Evolutionary conservation across 345 rosid species (phyloP).

Genomic region (Citrus maxima): DNA sequence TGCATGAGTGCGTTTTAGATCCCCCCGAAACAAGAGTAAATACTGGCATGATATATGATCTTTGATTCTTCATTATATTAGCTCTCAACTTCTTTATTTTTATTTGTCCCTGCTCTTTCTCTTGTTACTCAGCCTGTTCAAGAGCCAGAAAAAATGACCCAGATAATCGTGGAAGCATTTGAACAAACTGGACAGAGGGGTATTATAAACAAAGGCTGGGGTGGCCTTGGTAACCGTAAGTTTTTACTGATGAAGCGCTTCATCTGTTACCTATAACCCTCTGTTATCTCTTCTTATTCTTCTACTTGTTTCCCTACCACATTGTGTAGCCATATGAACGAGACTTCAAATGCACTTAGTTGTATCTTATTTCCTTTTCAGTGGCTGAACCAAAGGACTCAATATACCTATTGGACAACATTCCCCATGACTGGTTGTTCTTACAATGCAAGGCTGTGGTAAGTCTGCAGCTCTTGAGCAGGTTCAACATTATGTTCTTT

Average conservation of each 20-base stretch:
- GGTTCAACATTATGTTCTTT: background rate
- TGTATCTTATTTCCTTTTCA: conserved; percentile 35
- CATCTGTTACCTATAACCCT: background rate
- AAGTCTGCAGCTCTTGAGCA: conserved; percentile 25
- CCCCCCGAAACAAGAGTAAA: background rate
- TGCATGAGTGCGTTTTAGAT: background rate
- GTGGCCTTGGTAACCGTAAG: conserved; percentile 91
- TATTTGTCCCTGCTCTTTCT: background rate
- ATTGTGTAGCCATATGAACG: background rate
- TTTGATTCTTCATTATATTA: background rate
- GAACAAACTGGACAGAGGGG: conserved; percentile 85
- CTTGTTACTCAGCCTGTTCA: conserved; percentile 63
- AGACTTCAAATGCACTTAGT: background rate
- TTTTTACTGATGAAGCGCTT: conserved; percentile 1
- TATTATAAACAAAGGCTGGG: conserved; percentile 99
- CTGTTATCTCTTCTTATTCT: background rate
- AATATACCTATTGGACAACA: conserved; percentile 80
- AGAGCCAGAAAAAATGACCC: conserved; percentile 90
- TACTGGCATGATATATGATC: background rate
- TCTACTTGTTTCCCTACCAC: background rate
- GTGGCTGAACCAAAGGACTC: conserved; percentile 90
- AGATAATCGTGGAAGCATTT: conserved; percentile 71
- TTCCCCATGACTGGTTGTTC: conserved; percentile 98
- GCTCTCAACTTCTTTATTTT: background rate
- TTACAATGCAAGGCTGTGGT: conserved; percentile 99